Base-by-base conservation (phyloP, 169 alveolate genomes). In the Eimeria praecox region DNA sequence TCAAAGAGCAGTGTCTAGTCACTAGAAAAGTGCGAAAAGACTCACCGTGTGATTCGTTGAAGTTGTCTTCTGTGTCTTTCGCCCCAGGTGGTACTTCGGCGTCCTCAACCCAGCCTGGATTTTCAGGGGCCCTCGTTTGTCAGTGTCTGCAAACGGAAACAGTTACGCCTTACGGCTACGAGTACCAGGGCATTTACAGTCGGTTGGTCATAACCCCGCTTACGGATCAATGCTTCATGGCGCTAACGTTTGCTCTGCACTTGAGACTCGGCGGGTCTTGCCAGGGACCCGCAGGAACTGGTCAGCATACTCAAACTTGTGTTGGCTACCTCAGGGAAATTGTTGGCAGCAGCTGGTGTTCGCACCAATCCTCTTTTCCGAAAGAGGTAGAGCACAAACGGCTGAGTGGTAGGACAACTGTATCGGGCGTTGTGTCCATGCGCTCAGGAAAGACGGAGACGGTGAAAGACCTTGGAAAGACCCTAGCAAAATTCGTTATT, bases 261-360 rank as follows among this genome's bases (percentile, higher is more conserved):
- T 97, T 99, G 97, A 98, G 98, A 95, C 98, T 99, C 96, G 99
- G 99, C 78, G 99, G 99, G 35, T 99, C 99, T 14, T 99, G 99
- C 20, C 98, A 99, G 87, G 99, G 99, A 30, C 99, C 99, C 3
- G 99, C 99, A 20, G 99, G 99, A 87, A 99, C 99, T 38, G 99
- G 99, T 52, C 54, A 22, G 96, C 66, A 35, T 40, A 87, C 22
- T 30, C 77, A 35, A 49, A 38, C 18, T 73, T 38, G 54, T 38
- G 83, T 38, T 1, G 2, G 14, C 5, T 0, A 20, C 33, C 83
- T 35, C 52, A 73, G 83, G 83, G 33, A 38, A 73, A 12, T 33
- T 38, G 83, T 35, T 73, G 54, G 52, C 18, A 20, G 54, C 83
- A 38, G 38, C n/a, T 3, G 3, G 35, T 20, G 30, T 38, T 10